Conservation (phyloP, 2,329 filamentous ascomycete species). For the Fusarium agapanthi region DNA sequence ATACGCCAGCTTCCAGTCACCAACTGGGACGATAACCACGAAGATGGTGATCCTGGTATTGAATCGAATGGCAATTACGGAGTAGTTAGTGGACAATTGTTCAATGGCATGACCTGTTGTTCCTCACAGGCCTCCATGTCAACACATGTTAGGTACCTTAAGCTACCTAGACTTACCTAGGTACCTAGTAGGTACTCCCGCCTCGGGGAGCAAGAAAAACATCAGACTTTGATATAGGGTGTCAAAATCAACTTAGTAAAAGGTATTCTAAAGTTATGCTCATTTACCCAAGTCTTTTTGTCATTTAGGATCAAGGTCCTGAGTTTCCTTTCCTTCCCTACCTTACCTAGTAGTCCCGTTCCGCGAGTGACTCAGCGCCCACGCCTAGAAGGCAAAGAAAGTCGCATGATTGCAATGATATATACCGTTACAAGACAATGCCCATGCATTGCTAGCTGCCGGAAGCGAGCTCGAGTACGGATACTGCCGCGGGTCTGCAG, state of each 20-base stretch:
- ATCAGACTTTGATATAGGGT: too few species aligned
- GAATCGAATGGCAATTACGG: constrained; percentile 16
- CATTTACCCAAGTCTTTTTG: too few species aligned
- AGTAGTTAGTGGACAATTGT: not conserved
- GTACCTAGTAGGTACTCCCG: not conserved
- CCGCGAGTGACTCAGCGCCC: not conserved
- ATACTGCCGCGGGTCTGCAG: constrained; percentile 1
- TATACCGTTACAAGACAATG: constrained; percentile 10
- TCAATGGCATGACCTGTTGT: constrained; percentile 30
- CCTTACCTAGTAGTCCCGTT: not conserved
- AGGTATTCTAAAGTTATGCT: too few species aligned
- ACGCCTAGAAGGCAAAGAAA: not conserved
- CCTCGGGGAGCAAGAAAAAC: too few species aligned
- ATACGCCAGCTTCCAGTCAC: constrained; percentile 26
- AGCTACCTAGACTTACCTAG: too few species aligned
- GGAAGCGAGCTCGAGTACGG: constrained; percentile 26
- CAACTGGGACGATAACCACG: constrained; percentile 30
- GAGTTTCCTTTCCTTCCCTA: too few species aligned
- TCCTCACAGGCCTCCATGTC: constrained; percentile 12
- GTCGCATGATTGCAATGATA: constrained; percentile 28
- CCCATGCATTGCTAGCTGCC: not conserved
- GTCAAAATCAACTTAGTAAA: too few species aligned
- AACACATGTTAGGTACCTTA: constrained; percentile 40
- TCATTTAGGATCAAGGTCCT: too few species aligned
- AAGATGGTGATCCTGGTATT: constrained; percentile 39